Percentiles rank a stretch among this genome's conserved stretches.
phyloP scores from a whole-genome alignment of 257 asterid species.

The Cynanchum wilfordii region DNA sequence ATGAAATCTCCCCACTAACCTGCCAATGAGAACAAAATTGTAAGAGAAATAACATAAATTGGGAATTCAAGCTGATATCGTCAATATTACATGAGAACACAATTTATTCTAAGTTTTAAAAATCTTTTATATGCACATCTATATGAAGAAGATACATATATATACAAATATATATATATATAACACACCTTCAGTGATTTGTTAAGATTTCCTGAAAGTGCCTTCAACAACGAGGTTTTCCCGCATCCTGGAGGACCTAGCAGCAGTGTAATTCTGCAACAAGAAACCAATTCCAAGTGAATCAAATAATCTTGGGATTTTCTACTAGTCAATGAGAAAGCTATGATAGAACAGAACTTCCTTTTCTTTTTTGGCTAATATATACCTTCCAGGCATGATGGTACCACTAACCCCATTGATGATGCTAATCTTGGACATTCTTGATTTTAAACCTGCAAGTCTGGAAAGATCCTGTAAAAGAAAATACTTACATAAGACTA shows the following conservation, averaged over 20 bases:
- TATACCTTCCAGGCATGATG: constrained; percentile 66
- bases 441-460: constrained; percentile 49
- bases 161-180: too few species aligned
- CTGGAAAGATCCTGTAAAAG: constrained; percentile 39
- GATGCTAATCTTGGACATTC: constrained; percentile 39
- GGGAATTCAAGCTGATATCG: not conserved
- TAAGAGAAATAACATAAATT: not conserved
- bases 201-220: constrained; percentile 60
- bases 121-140: not conserved
- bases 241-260: constrained; percentile 82
- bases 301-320: not conserved
- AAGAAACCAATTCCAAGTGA: not conserved
- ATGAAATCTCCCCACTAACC: constrained; percentile 58
- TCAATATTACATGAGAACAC: not conserved
- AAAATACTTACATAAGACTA: not conserved
- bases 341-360: not conserved
- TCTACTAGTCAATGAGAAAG: not conserved
- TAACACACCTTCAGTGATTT: constrained; percentile 47
- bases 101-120: not conserved
- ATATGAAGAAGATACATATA: constrained; percentile 1
- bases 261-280: constrained; percentile 53
- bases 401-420: constrained; percentile 45
- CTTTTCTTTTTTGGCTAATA: not conserved
- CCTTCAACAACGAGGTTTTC: constrained; percentile 66
- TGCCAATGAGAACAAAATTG: constrained; percentile 17